Conservation (phyloP, 805 yeast genomes). For the Yarrowia bubula region DNA sequence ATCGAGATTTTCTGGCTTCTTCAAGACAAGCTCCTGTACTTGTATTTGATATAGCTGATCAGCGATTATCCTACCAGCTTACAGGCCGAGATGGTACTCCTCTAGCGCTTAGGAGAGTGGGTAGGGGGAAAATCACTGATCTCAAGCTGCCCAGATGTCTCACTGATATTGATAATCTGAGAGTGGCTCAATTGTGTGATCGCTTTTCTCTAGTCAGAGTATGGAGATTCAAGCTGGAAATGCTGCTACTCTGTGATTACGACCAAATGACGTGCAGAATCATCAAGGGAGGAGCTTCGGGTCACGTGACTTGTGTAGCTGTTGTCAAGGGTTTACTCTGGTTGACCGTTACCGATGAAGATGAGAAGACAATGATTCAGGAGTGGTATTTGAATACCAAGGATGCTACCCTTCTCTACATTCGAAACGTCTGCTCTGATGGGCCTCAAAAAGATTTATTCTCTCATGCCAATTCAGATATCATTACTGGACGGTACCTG, state of each 20-base stretch:
- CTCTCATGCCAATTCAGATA: not conserved
- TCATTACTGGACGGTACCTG: slow-evolving; percentile 8
- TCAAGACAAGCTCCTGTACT: slow-evolving; percentile 10
- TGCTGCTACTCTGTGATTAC: slow-evolving; percentile 13
- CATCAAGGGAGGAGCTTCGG: not conserved
- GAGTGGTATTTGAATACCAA: slow-evolving; percentile 17
- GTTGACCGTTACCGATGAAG: slow-evolving; percentile 4
- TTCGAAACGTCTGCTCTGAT: not conserved
- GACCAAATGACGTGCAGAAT: slow-evolving; percentile 8
- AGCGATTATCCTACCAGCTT: slow-evolving; percentile 1
- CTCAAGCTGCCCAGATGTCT: slow-evolving; percentile 2
- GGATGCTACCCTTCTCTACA: not conserved
- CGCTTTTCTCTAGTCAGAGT: slow-evolving; percentile 5
- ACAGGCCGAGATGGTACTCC: slow-evolving; percentile 24
- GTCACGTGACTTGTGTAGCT: slow-evolving; percentile 5
- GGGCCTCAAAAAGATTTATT: not conserved
- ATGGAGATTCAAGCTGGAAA: slow-evolving; percentile 4
- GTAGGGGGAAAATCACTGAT: slow-evolving; percentile 5
- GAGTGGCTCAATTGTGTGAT: slow-evolving; percentile 8
- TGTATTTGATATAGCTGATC: slow-evolving; percentile 4
- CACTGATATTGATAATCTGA: not conserved
- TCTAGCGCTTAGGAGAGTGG: slow-evolving; percentile 8
- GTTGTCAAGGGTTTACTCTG: slow-evolving; percentile 12
- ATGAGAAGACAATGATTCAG: not conserved
- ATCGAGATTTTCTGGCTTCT: slow-evolving; percentile 9